Conservation (phyloP, 345 rosid species). For the Eucalyptus sp. region DNA sequence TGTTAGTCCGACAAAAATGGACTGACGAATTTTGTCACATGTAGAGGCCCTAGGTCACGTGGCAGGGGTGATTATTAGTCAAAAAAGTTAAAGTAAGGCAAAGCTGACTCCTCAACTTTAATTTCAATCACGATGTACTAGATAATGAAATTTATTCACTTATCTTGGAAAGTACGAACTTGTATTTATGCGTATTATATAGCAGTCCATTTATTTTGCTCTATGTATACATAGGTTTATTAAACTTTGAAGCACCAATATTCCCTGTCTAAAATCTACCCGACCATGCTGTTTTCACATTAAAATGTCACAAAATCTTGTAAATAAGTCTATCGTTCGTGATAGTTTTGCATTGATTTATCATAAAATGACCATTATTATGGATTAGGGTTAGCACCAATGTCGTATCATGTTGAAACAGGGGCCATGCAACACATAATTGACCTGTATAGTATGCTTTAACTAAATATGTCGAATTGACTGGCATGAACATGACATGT, state of each 20-base stretch:
- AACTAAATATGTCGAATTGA: neutral
- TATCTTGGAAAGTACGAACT: neutral
- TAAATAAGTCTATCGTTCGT: neutral
- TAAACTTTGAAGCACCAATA: neutral
- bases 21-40: neutral
- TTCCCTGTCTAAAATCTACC: neutral
- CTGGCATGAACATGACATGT: rapidly evolving
- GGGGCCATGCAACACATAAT: rapidly evolving
- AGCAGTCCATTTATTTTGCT: neutral
- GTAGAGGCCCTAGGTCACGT: neutral
- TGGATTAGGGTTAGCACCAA: neutral
- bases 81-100: neutral
- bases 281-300: neutral
- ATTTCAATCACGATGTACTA: neutral
- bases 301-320: neutral
- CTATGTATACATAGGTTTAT: neutral
- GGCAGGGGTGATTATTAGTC: neutral
- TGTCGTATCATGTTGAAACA: rapidly evolving
- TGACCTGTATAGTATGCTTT: rapidly evolving
- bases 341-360: neutral
- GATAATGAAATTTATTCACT: neutral
- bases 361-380: neutral
- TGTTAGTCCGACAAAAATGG: neutral
- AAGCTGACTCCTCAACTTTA: neutral
- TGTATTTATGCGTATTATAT: neutral